Evolutionary conservation across 345 rosid species (phyloP).

Genomic region (Nasturtium officinale): DNA sequence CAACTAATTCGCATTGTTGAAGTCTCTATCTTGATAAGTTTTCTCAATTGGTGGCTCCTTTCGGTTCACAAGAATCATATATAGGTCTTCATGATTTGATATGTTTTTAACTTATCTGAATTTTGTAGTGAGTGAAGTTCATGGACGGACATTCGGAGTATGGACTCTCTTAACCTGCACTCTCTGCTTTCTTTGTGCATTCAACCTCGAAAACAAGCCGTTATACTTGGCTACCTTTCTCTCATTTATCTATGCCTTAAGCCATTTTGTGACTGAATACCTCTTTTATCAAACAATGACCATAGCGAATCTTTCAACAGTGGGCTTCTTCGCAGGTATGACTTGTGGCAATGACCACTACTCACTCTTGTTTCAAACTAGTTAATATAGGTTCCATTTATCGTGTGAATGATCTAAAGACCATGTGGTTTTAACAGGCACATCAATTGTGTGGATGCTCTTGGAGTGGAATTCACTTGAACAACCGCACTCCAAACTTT

Average conservation of each 20-base stretch:
- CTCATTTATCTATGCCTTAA: slow-evolving; percentile 83
- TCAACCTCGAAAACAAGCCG: slow-evolving; percentile 78
- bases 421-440: slow-evolving; percentile 49
- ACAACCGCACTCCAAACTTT: slow-evolving; percentile 38
- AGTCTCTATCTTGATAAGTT: slow-evolving; percentile 7
- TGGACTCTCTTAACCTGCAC: slow-evolving; percentile 98
- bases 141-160: slow-evolving; percentile 94
- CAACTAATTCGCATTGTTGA: slow-evolving; percentile 7
- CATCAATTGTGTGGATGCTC: slow-evolving; percentile 90
- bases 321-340: slow-evolving; percentile 82
- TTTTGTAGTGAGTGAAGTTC: slow-evolving; percentile 89
- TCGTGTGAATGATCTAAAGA: slow-evolving; percentile 18
- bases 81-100: neutral
- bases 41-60: neutral
- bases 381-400: neutral
- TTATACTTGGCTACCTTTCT: slow-evolving; percentile 79
- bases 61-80: neutral
- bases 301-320: slow-evolving; percentile 69
- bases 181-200: slow-evolving; percentile 91
- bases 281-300: slow-evolving; percentile 83
- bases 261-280: slow-evolving; percentile 83
- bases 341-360: slow-evolving; percentile 2
- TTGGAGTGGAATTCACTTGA: slow-evolving; percentile 73
- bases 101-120: slow-evolving; percentile 6
- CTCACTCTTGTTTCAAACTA: slow-evolving; percentile 19